Percentiles rank a stretch among this genome's conserved stretches.
phyloP scores from a whole-genome alignment of 2,329 filamentous ascomycete genomes.

The Neofusicoccum parvum region DNA sequence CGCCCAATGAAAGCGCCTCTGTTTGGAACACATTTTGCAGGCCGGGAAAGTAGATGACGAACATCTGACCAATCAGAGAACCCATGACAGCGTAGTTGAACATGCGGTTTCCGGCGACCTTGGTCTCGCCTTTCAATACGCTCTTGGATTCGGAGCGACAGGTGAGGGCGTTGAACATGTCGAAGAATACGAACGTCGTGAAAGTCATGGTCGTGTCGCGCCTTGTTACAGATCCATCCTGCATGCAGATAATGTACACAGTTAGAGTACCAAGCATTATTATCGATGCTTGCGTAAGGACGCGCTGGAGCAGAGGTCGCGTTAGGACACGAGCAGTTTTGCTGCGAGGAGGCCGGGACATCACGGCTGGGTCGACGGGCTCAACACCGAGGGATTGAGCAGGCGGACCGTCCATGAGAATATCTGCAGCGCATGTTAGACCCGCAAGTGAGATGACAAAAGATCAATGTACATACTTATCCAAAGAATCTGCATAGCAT shows the following conservation, averaged over 20 bases:
- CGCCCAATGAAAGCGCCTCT: constrained; percentile 73
- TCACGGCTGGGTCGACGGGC: constrained; percentile 89
- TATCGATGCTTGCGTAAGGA: constrained; percentile 81
- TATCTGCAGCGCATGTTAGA: constrained; percentile 63
- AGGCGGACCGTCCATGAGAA: constrained; percentile 98
- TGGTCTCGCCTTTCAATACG: constrained; percentile 80
- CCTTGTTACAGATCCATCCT: constrained; percentile 79
- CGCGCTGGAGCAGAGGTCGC: constrained; percentile 74
- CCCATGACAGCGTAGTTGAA: constrained; percentile 96
- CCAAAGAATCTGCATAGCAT: constrained; percentile 99
- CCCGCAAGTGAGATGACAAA: constrained; percentile 19
- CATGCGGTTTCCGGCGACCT: constrained; percentile 77
- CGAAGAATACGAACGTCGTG: constrained; percentile 97
- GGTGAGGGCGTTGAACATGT: constrained; percentile 98
- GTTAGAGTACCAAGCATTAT: constrained; percentile 92
- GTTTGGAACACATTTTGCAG: constrained; percentile 96
- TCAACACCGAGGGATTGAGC: constrained; percentile 97
- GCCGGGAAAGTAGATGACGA: constrained; percentile 94
- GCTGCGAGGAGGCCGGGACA: constrained; percentile 84
- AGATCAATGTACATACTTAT: constrained; percentile 73
- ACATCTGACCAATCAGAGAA: constrained; percentile 79
- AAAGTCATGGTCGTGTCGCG: constrained; percentile 99
- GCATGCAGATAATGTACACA: constrained; percentile 91
- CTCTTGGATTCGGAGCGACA: constrained; percentile 92
- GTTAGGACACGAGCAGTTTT: constrained; percentile 92